Evolutionary conservation across 129 eudicot species (phyloP).

Genomic region (Centrapalus pauciflorus): DNA sequence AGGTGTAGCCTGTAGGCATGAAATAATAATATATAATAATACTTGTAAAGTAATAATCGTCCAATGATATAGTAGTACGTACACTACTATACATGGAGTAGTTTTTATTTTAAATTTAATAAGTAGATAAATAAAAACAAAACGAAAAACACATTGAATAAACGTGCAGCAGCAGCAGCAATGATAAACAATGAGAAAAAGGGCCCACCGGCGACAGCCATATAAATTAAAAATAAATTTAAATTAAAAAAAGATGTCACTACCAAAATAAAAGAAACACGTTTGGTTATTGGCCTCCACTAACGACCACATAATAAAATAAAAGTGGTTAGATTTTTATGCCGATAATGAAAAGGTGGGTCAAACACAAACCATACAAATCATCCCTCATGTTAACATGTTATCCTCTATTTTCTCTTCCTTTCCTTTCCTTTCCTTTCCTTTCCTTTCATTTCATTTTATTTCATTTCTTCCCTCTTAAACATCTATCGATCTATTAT

Average conservation of each 20-base stretch:
- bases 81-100: too few relatives aligned
- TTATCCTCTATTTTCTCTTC: too few relatives aligned
- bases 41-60: too few relatives aligned
- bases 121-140: neutral
- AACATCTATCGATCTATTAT: too few relatives aligned
- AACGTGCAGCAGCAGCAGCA: conserved; percentile 18
- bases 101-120: neutral
- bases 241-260: neutral
- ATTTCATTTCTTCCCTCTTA: too few relatives aligned
- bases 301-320: too few relatives aligned
- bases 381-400: too few relatives aligned
- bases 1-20: too few relatives aligned
- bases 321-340: neutral
- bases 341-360: neutral
- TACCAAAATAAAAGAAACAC: conserved; percentile 22
- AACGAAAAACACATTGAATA: conserved; percentile 6
- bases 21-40: too few relatives aligned
- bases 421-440: too few relatives aligned
- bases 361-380: neutral
- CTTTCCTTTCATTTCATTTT: too few relatives aligned
- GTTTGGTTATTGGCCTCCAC: conserved; percentile 20
- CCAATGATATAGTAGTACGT: too few relatives aligned
- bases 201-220: neutral
- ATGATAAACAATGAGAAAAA: conserved; percentile 11
- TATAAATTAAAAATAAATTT: conserved; percentile 19